phyloP scores from a whole-genome alignment of 371 early-diverging fungal species.

The Syncephalastrum racemosum region DNA sequence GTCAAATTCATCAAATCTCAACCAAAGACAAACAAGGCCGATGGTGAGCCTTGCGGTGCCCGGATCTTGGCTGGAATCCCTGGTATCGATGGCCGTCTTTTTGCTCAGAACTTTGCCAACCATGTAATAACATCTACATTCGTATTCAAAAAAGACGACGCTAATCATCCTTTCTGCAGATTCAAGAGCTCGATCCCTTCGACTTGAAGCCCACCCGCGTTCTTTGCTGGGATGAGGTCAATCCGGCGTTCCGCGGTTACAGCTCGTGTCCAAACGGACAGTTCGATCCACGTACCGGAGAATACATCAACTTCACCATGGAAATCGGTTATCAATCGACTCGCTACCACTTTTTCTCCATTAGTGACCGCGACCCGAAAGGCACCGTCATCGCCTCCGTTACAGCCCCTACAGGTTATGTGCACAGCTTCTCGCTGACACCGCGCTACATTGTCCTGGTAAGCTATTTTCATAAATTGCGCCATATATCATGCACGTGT shows the following conservation, averaged over 20 bases:
- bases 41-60: constrained; percentile 59
- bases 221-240: constrained; percentile 64
- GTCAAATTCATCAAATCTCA: constrained; percentile 58
- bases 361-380: constrained; percentile 59
- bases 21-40: constrained; percentile 46
- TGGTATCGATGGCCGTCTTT: constrained; percentile 58
- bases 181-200: constrained; percentile 75
- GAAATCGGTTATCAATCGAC: constrained; percentile 68
- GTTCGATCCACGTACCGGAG: constrained; percentile 66
- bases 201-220: constrained; percentile 71
- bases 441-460: constrained; percentile 69
- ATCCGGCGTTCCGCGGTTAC: constrained; percentile 69
- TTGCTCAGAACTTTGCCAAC: constrained; percentile 60
- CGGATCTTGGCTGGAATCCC: constrained; percentile 50
- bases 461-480: not conserved
- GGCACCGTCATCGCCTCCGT: constrained; percentile 68
- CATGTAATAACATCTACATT: constrained; percentile 39
- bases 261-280: constrained; percentile 71
- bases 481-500: not conserved
- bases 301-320: constrained; percentile 75
- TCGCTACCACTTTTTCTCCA: constrained; percentile 65
- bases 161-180: constrained; percentile 28
- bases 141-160: not conserved
- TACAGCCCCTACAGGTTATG: constrained; percentile 61
- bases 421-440: constrained; percentile 75